Conservation (phyloP, 139 green algal genomes). For the Haematococcus sp. region DNA sequence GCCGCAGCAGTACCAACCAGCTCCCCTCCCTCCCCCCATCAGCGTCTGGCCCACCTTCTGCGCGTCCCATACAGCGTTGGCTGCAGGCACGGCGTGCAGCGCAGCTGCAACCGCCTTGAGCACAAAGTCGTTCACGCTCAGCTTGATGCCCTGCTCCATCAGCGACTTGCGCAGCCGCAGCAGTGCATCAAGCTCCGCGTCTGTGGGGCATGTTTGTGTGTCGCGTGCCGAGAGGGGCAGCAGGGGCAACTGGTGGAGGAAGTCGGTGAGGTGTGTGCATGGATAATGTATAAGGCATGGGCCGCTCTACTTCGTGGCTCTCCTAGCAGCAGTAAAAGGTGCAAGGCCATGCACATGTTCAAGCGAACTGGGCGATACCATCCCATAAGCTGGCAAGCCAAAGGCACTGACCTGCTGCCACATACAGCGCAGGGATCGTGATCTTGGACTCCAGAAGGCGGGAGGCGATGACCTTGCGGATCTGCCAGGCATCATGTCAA, state of each 20-base stretch:
- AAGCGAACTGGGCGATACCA: too few species aligned
- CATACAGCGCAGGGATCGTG: conserved; percentile 71
- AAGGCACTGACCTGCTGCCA: too few species aligned
- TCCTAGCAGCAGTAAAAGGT: too few species aligned
- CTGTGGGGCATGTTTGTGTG: too few species aligned
- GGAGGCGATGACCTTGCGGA: conserved; percentile 85
- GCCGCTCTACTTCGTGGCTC: too few species aligned
- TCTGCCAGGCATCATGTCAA: conserved; percentile 47
- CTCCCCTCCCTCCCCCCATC: too few species aligned
- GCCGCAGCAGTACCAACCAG: too few species aligned
- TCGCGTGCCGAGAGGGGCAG: conserved; percentile 42
- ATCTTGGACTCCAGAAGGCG: conserved; percentile 89
- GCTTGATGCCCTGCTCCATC: conserved; percentile 47
- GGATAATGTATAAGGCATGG: too few species aligned
- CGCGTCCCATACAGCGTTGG: conserved; percentile 54
- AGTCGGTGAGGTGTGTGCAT: too few species aligned
- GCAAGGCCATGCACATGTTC: too few species aligned
- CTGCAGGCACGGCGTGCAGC: conserved; percentile 56
- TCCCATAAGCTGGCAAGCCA: too few species aligned
- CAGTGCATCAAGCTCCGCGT: conserved; percentile 68
- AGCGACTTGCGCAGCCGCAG: conserved; percentile 54
- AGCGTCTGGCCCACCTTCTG: too few species aligned
- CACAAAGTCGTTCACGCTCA: conserved; percentile 94
- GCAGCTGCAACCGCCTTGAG: conserved; percentile 83
- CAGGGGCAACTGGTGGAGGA: conserved; percentile 17